Evolutionary conservation across 768 basidiomycete species (phyloP).

Genomic region (Nidularia sp.): DNA sequence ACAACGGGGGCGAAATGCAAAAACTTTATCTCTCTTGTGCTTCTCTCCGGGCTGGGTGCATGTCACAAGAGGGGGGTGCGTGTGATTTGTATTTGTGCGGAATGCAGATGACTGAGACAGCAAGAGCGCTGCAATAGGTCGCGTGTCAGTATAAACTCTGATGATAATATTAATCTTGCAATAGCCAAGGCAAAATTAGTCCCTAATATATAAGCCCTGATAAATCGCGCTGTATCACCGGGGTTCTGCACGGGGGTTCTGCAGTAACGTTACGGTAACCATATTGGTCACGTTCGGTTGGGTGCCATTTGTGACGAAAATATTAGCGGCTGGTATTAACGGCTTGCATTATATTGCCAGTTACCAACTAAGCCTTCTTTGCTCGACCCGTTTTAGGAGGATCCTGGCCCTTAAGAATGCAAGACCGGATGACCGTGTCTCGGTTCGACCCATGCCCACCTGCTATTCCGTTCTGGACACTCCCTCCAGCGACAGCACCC

Average conservation of each 20-base stretch:
- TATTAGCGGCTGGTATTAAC: no score
- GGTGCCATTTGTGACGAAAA: no score
- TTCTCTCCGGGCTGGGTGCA: background rate
- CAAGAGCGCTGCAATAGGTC: background rate
- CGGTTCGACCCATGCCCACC: no score
- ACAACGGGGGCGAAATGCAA: slow-evolving; percentile 1
- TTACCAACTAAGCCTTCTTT: no score
- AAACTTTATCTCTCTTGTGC: slow-evolving; percentile 6
- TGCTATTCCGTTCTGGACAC: no score
- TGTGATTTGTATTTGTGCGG: background rate
- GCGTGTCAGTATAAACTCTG: background rate
- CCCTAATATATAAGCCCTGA: background rate
- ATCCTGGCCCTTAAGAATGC: no score
- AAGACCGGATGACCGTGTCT: no score
- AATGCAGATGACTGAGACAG: background rate
- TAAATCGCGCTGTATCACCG: slow-evolving; percentile 24
- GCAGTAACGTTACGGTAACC: slow-evolving; percentile 21
- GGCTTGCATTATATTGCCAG: no score
- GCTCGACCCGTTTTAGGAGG: no score
- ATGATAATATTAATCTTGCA: background rate
- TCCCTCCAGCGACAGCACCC: no score
- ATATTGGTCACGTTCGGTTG: slow-evolving; percentile 19
- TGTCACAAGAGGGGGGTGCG: background rate
- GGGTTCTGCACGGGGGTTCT: slow-evolving; percentile 17
- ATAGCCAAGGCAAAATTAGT: background rate